Conservation (phyloP, 805 yeast genomes). For the Cephaloascus albidus region DNA sequence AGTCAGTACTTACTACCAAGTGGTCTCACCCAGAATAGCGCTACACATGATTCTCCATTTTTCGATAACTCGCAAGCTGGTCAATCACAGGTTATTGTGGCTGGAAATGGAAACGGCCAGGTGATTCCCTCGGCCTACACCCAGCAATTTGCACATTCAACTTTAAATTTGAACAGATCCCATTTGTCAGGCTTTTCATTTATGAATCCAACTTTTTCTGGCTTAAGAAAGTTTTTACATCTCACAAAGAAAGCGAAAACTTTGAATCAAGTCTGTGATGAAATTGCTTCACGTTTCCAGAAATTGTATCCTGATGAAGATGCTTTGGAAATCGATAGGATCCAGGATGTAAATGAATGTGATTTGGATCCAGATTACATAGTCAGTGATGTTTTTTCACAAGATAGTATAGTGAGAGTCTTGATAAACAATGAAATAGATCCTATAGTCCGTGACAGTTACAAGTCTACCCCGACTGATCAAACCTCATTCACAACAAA, state of each 20-base stretch:
- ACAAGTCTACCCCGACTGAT: neutral
- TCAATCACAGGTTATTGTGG: conserved; percentile 5
- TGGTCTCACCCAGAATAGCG: neutral
- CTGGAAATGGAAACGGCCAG: conserved; percentile 21
- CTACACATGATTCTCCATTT: conserved; percentile 2
- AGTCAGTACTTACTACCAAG: conserved; percentile 7
- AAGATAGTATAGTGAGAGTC: conserved; percentile 36
- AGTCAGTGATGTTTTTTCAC: conserved; percentile 55
- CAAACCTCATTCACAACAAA: neutral
- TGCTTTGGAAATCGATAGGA: conserved; percentile 41
- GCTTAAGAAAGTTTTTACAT: conserved; percentile 49
- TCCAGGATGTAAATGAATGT: conserved; percentile 61
- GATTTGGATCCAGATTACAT: conserved; percentile 74
- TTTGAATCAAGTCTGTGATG: conserved; percentile 40
- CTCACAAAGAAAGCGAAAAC: conserved; percentile 41
- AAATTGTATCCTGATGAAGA: conserved; percentile 60
- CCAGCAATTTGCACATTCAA: conserved; percentile 2
- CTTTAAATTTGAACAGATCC: conserved; percentile 4
- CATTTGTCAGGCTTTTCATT: conserved; percentile 7
- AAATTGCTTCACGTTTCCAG: conserved; percentile 43
- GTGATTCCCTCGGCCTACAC: conserved; percentile 8
- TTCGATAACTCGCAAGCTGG: conserved; percentile 4
- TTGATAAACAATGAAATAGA: conserved; percentile 24
- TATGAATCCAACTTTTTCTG: conserved; percentile 13
- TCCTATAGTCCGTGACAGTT: neutral